Conservation (phyloP, 179 eudicot genomes). For the Vitellaria paradoxa region DNA sequence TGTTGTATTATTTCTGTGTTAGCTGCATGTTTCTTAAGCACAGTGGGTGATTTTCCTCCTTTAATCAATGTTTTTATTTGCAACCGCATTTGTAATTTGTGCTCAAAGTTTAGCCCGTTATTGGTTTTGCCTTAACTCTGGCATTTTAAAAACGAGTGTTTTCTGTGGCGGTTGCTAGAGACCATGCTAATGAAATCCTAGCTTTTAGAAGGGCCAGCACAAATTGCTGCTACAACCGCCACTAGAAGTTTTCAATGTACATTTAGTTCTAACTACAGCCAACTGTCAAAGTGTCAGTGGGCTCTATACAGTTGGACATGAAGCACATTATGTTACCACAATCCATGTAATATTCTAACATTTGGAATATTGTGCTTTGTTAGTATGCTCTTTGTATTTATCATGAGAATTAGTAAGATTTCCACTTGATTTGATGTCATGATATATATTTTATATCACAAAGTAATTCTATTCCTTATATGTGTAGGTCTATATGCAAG, state of each 20-base stretch:
- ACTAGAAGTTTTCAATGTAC: not conserved
- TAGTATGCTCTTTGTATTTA: not conserved
- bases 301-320: not conserved
- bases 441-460: not conserved
- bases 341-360: not conserved
- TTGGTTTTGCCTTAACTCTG: not conserved
- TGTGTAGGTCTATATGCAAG: not conserved
- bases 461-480: not conserved
- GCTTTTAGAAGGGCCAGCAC: not conserved
- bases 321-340: not conserved
- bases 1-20: not conserved
- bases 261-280: slow-evolving; percentile 2
- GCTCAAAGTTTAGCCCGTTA: not conserved
- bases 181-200: not conserved
- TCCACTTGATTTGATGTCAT: not conserved
- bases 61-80: not conserved
- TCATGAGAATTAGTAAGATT: not conserved
- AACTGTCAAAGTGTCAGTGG: not conserved
- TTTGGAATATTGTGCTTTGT: not conserved
- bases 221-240: not conserved
- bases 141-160: not conserved
- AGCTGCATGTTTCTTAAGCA: not conserved
- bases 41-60: not conserved
- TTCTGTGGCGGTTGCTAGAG: not conserved
- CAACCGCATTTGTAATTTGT: not conserved